Evolutionary conservation across 1,284 basidiomycete genomes (phyloP).

Genomic region (Sutorius eximius): DNA sequence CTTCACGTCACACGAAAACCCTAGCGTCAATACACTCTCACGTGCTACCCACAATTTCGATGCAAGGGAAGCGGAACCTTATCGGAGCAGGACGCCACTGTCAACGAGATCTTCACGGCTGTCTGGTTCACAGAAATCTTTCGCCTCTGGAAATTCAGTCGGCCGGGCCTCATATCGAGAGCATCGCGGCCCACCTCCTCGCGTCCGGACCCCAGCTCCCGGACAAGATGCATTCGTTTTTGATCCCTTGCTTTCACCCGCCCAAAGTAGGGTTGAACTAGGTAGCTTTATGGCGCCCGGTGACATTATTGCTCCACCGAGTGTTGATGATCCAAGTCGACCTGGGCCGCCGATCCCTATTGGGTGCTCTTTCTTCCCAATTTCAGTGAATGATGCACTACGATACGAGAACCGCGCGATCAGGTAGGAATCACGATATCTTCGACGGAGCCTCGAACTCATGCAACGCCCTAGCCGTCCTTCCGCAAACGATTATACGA

Average conservation of each 20-base stretch:
- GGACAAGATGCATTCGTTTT: not conserved
- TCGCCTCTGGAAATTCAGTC: constrained; percentile 15
- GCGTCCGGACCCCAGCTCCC: constrained; percentile 3
- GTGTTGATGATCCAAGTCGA: constrained; percentile 3
- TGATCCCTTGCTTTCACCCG: not conserved
- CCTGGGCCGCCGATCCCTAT: constrained; percentile 5
- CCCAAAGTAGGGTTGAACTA: not conserved
- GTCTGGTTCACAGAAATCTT: constrained; percentile 19
- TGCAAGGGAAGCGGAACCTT: not conserved
- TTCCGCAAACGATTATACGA: constrained; percentile 1
- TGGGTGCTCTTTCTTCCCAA: constrained; percentile 14
- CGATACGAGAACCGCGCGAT: constrained; percentile 18
- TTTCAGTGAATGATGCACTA: constrained; percentile 12
- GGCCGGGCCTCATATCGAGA: constrained; percentile 28
- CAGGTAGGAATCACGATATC: constrained; percentile 12
- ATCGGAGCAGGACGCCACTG: constrained; percentile 7
- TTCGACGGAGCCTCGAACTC: not conserved
- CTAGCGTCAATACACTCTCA: not conserved
- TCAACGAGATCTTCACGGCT: constrained; percentile 18
- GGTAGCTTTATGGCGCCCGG: not conserved
- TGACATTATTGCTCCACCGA: constrained; percentile 9
- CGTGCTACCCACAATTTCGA: not conserved
- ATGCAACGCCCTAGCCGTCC: constrained; percentile 11
- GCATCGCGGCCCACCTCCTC: constrained; percentile 19
- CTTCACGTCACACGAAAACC: not conserved